Percentiles rank a stretch among this genome's conserved stretches.
Conservation (phyloP, 805 yeast genomes). For the Debaryomyces maramus region DNA sequence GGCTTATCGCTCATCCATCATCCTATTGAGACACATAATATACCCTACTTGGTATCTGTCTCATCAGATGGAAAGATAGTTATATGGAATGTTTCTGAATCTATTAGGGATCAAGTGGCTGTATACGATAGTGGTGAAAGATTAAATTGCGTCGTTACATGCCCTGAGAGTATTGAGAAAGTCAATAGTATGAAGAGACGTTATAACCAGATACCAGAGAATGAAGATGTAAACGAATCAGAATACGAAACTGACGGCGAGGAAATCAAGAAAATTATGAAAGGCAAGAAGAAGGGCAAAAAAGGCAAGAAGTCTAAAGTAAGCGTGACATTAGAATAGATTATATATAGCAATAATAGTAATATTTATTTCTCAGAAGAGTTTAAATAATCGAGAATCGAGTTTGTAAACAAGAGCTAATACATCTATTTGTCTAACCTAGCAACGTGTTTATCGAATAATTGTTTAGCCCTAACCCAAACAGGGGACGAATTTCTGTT, state of each 20-base stretch:
- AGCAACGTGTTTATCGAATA: conserved; percentile 82
- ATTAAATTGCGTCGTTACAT: conserved; percentile 77
- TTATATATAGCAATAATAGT: not conserved
- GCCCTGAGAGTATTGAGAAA: conserved; percentile 78
- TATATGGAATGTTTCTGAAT: conserved; percentile 70
- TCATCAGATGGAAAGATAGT: conserved; percentile 94
- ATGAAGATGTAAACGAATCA: conserved; percentile 50
- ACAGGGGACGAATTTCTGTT: conserved; percentile 81
- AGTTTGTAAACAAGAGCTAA: not conserved
- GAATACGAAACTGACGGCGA: conserved; percentile 78
- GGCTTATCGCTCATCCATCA: conserved; percentile 58
- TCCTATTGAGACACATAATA: conserved; percentile 30
- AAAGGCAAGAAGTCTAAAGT: conserved; percentile 39
- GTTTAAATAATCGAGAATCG: not conserved
- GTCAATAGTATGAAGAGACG: conserved; percentile 66
- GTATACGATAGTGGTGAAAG: conserved; percentile 91
- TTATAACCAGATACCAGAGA: conserved; percentile 30
- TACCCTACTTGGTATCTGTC: conserved; percentile 66
- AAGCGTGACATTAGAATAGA: conserved; percentile 55
- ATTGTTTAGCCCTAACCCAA: conserved; percentile 84
- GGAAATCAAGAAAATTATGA: conserved; percentile 57
- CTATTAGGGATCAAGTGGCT: conserved; percentile 73
- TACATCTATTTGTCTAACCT: conserved; percentile 44
- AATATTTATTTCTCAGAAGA: not conserved
- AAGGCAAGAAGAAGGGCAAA: conserved; percentile 43